Conservation (phyloP, 306 rosid genomes). For the Luffa acutangula region DNA sequence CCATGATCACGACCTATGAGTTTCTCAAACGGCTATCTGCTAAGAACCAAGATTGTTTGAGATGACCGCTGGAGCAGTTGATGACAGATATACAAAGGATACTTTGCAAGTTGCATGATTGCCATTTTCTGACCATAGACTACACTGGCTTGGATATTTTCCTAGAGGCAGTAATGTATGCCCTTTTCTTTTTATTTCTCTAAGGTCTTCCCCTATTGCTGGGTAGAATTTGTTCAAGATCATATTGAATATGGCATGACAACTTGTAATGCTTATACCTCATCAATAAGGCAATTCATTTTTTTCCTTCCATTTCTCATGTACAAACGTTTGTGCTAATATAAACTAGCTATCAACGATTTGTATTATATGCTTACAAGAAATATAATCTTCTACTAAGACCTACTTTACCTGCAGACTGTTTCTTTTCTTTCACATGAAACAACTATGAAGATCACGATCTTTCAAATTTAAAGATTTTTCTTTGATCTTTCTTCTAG, state of each 20-base stretch:
- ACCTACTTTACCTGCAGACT: not conserved
- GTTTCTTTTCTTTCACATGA: not conserved
- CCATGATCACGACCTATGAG: conserved; percentile 94
- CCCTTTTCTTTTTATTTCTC: not conserved
- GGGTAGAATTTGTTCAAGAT: not conserved
- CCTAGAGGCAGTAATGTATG: conserved; percentile 16
- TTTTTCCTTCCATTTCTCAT: not conserved
- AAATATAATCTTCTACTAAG: not conserved
- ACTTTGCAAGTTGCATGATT: not conserved
- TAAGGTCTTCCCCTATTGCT: not conserved
- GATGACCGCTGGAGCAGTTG: not conserved
- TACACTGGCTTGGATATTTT: conserved; percentile 10
- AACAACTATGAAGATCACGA: not conserved
- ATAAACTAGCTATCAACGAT: not conserved
- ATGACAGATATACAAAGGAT: not conserved
- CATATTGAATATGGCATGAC: conserved; percentile 7
- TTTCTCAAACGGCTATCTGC: conserved; percentile 77
- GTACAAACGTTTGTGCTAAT: not conserved
- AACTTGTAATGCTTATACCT: not conserved
- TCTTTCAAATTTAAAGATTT: not conserved
- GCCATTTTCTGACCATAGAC: conserved; percentile 12
- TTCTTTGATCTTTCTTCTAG: not conserved
- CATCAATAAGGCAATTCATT: not conserved
- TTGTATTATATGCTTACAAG: not conserved
- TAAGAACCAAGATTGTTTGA: conserved; percentile 39